These are phyloP conservation scores for Termitomyces sp. DNA, from an alignment of 768 basidiomycete genomes.

Conservation along the genomic window DNA sequence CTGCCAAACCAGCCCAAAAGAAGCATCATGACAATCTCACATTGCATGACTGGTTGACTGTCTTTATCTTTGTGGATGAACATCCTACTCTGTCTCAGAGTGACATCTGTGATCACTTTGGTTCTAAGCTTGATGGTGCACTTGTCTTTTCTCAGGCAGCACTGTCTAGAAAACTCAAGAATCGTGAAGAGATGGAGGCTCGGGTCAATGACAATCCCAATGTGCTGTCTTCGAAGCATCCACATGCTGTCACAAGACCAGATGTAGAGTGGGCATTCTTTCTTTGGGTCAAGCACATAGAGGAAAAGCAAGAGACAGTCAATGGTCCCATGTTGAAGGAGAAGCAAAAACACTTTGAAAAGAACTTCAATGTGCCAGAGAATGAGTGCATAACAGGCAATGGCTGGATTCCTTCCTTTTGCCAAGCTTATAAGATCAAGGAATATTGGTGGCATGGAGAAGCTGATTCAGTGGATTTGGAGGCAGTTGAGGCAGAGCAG, in stretches of 20 bases:
- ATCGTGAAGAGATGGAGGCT: neutral
- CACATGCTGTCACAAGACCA: constrained; percentile 28
- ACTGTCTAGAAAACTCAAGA: neutral
- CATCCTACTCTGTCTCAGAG: neutral
- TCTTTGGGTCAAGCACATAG: no score
- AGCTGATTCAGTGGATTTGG: constrained; percentile 24
- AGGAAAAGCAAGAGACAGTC: no score
- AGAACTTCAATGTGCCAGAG: no score
- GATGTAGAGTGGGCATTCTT: constrained; percentile 22
- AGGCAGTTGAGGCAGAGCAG: constrained; percentile 12
- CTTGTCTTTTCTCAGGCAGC: neutral
- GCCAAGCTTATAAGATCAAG: constrained; percentile 1
- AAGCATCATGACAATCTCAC: neutral
- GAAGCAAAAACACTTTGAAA: no score
- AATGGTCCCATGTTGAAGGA: no score
- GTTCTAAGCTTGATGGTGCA: neutral
- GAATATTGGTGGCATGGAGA: constrained; percentile 18
- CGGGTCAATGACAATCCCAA: constrained; percentile 16
- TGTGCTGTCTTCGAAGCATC: constrained; percentile 26
- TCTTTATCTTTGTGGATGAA: neutral
- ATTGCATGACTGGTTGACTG: neutral
- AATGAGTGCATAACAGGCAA: no score
- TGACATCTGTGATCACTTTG: neutral
- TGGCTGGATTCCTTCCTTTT: neutral
- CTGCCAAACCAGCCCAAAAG: neutral